A percentile compares a stretch with the other conserved stretches of the same genome.
Conservation (phyloP, 179 eudicot species). For the Drosera spatulata region DNA sequence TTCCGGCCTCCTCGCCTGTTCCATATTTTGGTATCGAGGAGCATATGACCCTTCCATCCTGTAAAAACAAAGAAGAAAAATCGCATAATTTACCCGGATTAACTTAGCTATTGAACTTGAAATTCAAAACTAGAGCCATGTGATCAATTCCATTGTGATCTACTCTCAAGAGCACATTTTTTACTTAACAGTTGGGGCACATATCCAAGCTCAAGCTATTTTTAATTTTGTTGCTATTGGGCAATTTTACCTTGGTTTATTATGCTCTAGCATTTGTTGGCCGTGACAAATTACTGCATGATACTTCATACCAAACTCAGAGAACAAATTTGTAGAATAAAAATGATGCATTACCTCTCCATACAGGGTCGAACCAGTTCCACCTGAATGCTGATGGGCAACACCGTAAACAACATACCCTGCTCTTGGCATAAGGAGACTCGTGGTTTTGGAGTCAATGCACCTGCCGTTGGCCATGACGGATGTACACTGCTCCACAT, state of each 20-base stretch:
- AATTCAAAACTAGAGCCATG: not conserved
- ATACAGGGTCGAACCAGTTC: conserved; percentile 55
- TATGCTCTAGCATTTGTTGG: not conserved
- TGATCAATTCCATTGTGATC: not conserved
- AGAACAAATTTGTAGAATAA: not conserved
- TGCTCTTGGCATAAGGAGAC: conserved; percentile 43
- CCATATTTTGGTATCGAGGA: conserved; percentile 66
- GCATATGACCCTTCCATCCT: conserved; percentile 65
- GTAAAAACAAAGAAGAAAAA: conserved; percentile 4
- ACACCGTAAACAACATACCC: conserved; percentile 67
- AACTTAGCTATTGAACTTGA: too few relatives aligned
- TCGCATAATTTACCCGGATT: not conserved
- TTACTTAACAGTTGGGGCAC: too few relatives aligned
- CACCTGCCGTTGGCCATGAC: conserved; percentile 24
- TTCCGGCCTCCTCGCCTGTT: conserved; percentile 61
- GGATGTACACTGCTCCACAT: conserved; percentile 34
- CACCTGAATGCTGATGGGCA: conserved; percentile 90
- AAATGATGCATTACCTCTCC: conserved; percentile 41
- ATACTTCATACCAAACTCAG: not conserved
- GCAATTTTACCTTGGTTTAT: too few relatives aligned
- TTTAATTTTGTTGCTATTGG: too few relatives aligned
- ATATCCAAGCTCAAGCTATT: too few relatives aligned
- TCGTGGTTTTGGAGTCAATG: conserved; percentile 33
- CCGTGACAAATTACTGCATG: not conserved
- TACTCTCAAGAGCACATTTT: too few relatives aligned